Base-by-base conservation (phyloP, 352 stramenopile species). In the Pythium folliculosum region DNA sequence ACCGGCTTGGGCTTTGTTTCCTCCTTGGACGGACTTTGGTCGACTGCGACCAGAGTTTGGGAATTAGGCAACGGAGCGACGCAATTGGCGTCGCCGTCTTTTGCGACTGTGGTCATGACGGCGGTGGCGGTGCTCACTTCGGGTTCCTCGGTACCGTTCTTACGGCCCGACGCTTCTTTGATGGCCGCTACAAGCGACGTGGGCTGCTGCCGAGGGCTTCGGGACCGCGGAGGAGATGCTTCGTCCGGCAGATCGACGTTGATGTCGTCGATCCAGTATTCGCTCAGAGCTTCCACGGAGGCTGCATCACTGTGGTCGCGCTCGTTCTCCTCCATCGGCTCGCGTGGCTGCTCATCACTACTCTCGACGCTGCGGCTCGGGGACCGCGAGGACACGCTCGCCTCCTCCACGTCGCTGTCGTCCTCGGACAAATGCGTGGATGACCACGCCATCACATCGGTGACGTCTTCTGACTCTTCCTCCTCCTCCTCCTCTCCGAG, bases 361-460 rank as follows among this genome's bases (percentile, higher is more conserved):
- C 59, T 40, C 35, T 40, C 59, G 27, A 61, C 59, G 23, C 48
- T 60, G 25, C 66, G 66, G 22, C 52, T 65, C 19, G 50, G 52
- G 4, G 69, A 62, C 56, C 52, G 67, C 4, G 62, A 67, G 37
- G 60, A 67, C 35, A 59, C 27, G 13, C 44, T 58, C 21, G 21
- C 25, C 4, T 58, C 52, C 17, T 72, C 47, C 4, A 57, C 62
- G 30, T 67, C 62, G 32, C 60, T 65, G 60, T 77, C 68, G 48
- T 73, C 67, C 23, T 75, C 65, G 1, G 65, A 72, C 19, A 72
- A 32, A 49, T 72, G 65, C 14, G 59, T 45, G 0, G 58, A 67
- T 16, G 56, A 72, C 52, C 56, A 67, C 30, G 65, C 43, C 43
- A 63, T 53, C 2, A 72, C 63, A 8, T 37, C 63, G 38, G 35